phyloP scores from a whole-genome alignment of 495 filamentous ascomycete genomes.

The Penicillium nucicola region DNA sequence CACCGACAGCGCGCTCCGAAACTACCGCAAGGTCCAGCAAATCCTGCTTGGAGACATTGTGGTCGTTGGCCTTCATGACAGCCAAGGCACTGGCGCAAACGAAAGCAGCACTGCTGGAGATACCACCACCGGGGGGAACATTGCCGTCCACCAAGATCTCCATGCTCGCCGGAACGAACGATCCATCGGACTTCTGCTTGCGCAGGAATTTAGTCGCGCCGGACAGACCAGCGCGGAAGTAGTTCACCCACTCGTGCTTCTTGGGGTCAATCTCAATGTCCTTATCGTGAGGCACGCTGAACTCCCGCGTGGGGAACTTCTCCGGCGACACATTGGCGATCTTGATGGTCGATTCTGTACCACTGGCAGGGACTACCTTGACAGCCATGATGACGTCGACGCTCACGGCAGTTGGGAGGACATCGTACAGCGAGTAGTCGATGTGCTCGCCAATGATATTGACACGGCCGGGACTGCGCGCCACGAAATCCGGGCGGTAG shows the following conservation, averaged over 20 bases:
- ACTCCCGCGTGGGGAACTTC: slow-evolving; percentile 75
- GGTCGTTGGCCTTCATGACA: slow-evolving; percentile 82
- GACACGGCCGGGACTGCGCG: slow-evolving; percentile 88
- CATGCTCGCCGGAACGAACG: slow-evolving; percentile 71
- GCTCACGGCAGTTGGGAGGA: slow-evolving; percentile 91
- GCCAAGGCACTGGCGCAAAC: slow-evolving; percentile 88
- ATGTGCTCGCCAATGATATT: slow-evolving; percentile 99
- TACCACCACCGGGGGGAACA: slow-evolving; percentile 85
- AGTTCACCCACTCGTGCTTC: slow-evolving; percentile 93
- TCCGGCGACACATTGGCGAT: slow-evolving; percentile 75
- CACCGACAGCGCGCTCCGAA: slow-evolving; percentile 89
- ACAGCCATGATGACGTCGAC: slow-evolving; percentile 90
- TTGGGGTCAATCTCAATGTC: slow-evolving; percentile 79
- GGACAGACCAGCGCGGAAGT: slow-evolving; percentile 88
- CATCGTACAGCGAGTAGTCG: slow-evolving; percentile 95
- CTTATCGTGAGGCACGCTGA: slow-evolving; percentile 62
- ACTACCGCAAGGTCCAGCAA: slow-evolving; percentile 89
- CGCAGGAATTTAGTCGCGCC: slow-evolving; percentile 78
- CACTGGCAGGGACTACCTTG: slow-evolving; percentile 48
- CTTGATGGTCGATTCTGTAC: slow-evolving; percentile 48
- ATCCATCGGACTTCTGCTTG: slow-evolving; percentile 52
- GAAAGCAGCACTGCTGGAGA: slow-evolving; percentile 93
- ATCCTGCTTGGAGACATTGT: slow-evolving; percentile 82
- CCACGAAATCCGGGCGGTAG: slow-evolving; percentile 71
- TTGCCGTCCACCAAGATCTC: slow-evolving; percentile 86